Evolutionary conservation across 768 basidiomycete genomes (phyloP).

Genomic region (Mycena sanguinolenta): DNA sequence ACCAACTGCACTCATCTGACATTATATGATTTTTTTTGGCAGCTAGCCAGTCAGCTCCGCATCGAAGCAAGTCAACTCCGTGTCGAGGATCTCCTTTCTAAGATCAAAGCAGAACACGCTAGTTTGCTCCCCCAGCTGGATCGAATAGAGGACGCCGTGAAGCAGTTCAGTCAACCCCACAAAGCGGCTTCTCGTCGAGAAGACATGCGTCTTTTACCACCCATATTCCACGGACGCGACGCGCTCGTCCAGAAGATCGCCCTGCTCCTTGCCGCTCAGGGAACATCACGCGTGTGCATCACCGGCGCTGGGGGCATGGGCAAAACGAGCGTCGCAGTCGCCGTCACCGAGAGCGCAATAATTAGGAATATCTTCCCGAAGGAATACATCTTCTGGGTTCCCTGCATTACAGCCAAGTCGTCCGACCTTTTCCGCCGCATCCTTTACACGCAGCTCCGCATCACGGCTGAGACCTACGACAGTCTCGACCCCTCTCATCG

Average conservation of each 20-base stretch:
- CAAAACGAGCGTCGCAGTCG: slow-evolving; percentile 53
- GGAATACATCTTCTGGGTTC: slow-evolving; percentile 47
- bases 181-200: neutral
- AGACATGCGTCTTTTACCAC: neutral
- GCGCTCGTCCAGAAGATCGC: slow-evolving; percentile 20
- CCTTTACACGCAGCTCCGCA: slow-evolving; percentile 38
- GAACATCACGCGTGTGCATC: slow-evolving; percentile 22
- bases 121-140: slow-evolving; percentile 31
- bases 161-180: neutral
- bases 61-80: slow-evolving; percentile 42
- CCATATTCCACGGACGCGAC: neutral
- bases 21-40: neutral
- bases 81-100: no score
- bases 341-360: slow-evolving; percentile 44
- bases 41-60: neutral
- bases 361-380: slow-evolving; percentile 41
- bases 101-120: no score
- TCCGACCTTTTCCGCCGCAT: slow-evolving; percentile 43
- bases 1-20: neutral
- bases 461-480: slow-evolving; percentile 40
- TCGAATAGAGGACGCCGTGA: neutral
- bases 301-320: slow-evolving; percentile 51
- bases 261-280: slow-evolving; percentile 5
- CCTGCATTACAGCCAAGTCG: slow-evolving; percentile 49
- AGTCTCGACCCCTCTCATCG: slow-evolving; percentile 14